These are phyloP conservation scores for Trypethelium eluteriae DNA, from an alignment of 495 filamentous ascomycete genomes.

Conservation along the genomic window DNA sequence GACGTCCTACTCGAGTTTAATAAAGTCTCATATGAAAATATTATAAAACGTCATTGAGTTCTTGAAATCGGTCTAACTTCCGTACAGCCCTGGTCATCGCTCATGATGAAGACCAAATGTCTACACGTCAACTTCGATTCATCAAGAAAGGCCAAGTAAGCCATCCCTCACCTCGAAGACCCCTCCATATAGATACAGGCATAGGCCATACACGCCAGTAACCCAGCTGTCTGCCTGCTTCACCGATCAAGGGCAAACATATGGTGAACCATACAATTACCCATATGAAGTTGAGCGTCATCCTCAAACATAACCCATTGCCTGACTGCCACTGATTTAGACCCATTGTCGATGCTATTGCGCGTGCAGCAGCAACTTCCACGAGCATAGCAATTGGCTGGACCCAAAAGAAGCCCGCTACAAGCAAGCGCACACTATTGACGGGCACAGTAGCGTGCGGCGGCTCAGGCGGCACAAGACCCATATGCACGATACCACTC, in stretches of 20 bases:
- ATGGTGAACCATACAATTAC: constrained; percentile 19
- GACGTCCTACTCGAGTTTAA: not conserved
- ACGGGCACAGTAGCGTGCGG: constrained; percentile 15
- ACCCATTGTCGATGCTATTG: not conserved
- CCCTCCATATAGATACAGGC: constrained; percentile 21
- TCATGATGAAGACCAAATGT: not conserved
- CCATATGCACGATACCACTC: constrained; percentile 22
- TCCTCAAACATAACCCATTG: not conserved
- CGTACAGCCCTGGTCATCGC: not conserved
- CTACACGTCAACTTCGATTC: not conserved
- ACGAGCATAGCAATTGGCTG: constrained; percentile 20
- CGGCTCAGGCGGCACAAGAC: constrained; percentile 24
- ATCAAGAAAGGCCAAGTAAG: constrained; percentile 17
- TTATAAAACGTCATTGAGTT: not conserved
- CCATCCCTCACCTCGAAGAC: constrained; percentile 17
- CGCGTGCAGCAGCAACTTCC: constrained; percentile 13
- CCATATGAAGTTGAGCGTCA: constrained; percentile 15
- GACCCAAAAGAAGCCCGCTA: constrained; percentile 22
- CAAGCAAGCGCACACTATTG: constrained; percentile 11
- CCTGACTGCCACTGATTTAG: constrained; percentile 10
- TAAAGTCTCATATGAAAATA: not conserved
- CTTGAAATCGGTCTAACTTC: not conserved
- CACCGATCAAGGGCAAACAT: constrained; percentile 15
- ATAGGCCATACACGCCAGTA: constrained; percentile 22
- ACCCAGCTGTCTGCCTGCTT: constrained; percentile 20